A percentile compares a stretch with the other conserved stretches of the same genome.
Evolutionary conservation across 345 rosid genomes (phyloP).

Genomic region (Syzygium aromaticum): DNA sequence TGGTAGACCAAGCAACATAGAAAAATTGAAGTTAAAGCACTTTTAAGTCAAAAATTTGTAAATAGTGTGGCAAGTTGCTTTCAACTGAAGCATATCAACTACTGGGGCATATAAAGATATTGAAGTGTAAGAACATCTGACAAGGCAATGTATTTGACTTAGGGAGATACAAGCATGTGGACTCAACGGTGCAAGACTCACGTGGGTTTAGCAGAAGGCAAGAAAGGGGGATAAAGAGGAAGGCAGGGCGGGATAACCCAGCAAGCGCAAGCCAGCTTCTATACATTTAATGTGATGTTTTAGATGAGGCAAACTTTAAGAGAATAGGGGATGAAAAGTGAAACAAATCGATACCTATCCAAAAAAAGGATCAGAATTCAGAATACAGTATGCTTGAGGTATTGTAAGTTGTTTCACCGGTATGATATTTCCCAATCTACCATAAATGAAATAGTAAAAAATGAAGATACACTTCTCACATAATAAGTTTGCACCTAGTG

Average conservation of each 20-base stretch:
- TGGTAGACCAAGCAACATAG: neutral
- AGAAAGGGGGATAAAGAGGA: neutral
- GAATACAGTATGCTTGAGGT: neutral
- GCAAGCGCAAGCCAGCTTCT: neutral
- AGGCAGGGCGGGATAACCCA: neutral
- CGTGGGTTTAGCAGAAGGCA: neutral
- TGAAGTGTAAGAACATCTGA: neutral
- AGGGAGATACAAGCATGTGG: neutral
- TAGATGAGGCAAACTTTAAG: neutral
- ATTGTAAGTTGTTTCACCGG: neutral
- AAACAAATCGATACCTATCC: neutral
- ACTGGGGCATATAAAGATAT: neutral
- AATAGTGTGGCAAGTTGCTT: neutral
- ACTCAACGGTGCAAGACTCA: neutral
- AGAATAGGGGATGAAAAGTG: neutral
- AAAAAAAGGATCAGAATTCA: neutral
- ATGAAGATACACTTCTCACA: neutral
- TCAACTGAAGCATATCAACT: neutral
- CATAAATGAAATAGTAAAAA: neutral
- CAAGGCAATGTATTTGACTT: neutral
- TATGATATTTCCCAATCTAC: neutral
- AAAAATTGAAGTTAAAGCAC: neutral
- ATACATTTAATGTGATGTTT: neutral
- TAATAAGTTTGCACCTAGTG: neutral
- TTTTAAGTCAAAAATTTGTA: neutral